A percentile compares a stretch with the other conserved stretches of the same genome.
These are phyloP conservation scores for Cyberlindnera nakhonratchasimensis DNA, from an alignment of 805 yeast genomes.

Conservation along the genomic window DNA sequence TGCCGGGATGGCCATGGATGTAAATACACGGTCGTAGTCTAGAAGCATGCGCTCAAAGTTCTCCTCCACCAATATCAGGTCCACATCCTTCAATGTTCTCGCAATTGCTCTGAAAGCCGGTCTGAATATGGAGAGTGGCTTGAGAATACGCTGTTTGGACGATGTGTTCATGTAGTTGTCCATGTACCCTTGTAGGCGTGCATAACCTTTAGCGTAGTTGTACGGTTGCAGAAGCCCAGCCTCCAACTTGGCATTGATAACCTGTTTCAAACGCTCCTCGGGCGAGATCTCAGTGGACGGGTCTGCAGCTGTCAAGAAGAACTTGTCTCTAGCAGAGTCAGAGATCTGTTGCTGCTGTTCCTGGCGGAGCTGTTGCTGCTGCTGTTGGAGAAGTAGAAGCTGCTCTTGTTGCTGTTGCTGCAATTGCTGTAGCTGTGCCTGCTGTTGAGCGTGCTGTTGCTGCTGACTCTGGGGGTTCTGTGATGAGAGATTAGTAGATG, in stretches of 20 bases:
- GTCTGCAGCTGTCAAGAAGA: constrained; percentile 94
- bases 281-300: constrained; percentile 94
- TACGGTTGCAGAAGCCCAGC: constrained; percentile 93
- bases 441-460: constrained; percentile 7
- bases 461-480: constrained; percentile 12
- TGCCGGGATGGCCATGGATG: constrained; percentile 97
- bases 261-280: constrained; percentile 88
- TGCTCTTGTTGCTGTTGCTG: constrained; percentile 10
- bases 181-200: constrained; percentile 85
- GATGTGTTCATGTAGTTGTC: constrained; percentile 85
- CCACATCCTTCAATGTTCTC: constrained; percentile 83
- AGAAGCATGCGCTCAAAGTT: constrained; percentile 89
- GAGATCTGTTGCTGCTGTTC: constrained; percentile 27
- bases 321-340: constrained; percentile 86
- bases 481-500: constrained; percentile 6
- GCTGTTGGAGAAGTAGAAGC: constrained; percentile 12
- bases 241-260: constrained; percentile 88
- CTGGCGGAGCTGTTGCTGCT: constrained; percentile 9
- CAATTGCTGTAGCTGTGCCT: constrained; percentile 5
- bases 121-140: constrained; percentile 79
- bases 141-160: constrained; percentile 78
- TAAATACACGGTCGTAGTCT: constrained; percentile 91
- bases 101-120: constrained; percentile 96
- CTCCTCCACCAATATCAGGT: constrained; percentile 88
- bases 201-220: constrained; percentile 91